Conservation (phyloP, 176 grass and related monocot species). For the Oropetium thomaeum region DNA sequence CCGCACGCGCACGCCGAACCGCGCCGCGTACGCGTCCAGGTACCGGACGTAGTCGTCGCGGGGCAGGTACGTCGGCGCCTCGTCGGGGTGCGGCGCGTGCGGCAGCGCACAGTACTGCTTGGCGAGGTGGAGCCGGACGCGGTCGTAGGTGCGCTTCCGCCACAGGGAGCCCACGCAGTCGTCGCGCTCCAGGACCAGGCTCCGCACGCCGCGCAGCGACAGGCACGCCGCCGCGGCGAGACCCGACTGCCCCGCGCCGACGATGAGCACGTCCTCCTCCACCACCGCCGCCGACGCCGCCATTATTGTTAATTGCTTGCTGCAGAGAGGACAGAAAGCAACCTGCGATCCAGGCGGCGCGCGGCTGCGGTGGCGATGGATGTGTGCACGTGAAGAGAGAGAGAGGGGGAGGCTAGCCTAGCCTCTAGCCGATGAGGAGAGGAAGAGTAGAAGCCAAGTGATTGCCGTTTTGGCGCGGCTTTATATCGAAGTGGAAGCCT, state of each 20-base stretch:
- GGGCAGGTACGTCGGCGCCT: constrained; percentile 48
- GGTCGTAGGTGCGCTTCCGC: constrained; percentile 73
- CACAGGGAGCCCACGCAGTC: constrained; percentile 71
- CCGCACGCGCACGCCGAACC: constrained; percentile 37
- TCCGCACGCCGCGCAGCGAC: constrained; percentile 25
- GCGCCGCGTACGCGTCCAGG: constrained; percentile 58
- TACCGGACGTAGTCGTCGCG: constrained; percentile 55
- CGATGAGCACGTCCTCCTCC: constrained; percentile 57
- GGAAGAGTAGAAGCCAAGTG: constrained; percentile 27
- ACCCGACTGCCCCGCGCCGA: constrained; percentile 76
- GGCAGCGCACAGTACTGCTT: constrained; percentile 70
- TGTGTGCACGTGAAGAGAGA: not conserved
- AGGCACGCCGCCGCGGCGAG: constrained; percentile 76
- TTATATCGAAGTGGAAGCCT: not conserved
- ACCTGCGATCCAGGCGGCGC: not conserved
- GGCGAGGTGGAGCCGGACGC: constrained; percentile 65
- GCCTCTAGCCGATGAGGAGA: not conserved
- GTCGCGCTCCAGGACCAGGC: constrained; percentile 77
- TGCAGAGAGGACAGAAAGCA: too few species aligned
- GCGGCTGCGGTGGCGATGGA: not conserved
- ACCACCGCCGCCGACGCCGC: not conserved
- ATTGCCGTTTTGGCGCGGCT: not conserved
- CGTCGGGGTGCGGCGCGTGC: constrained; percentile 38
- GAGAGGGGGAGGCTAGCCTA: not conserved
- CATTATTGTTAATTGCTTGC: not conserved